phyloP scores from a whole-genome alignment of 2,329 filamentous ascomycete genomes.

The Colletotrichum sp. region DNA sequence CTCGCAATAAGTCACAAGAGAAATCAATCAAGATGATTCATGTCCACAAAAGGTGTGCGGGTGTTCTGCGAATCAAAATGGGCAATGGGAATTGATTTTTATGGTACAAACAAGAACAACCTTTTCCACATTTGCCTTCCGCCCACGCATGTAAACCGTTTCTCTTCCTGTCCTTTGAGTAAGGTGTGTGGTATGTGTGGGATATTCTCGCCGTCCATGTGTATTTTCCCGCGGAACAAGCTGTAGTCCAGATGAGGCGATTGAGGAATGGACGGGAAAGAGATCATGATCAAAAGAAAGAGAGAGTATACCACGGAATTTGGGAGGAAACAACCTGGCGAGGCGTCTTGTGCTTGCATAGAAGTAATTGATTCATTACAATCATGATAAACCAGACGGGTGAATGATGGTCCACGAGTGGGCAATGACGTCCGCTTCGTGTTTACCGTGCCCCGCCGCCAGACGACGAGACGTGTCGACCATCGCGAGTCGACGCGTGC shows the following conservation, averaged over 20 bases:
- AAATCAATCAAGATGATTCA: conserved; percentile 22
- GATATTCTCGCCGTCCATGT: neutral
- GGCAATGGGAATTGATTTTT: conserved; percentile 9
- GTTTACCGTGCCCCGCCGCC: neutral
- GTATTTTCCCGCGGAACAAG: neutral
- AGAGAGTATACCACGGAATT: neutral
- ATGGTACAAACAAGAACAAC: conserved; percentile 21
- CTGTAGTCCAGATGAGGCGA: conserved; percentile 10
- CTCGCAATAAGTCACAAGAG: conserved; percentile 20
- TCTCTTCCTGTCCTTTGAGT: neutral
- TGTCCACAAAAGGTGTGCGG: conserved; percentile 6
- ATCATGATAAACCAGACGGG: neutral
- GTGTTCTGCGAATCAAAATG: neutral
- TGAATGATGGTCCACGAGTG: neutral
- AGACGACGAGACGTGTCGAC: neutral
- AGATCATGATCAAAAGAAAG: neutral
- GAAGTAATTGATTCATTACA: neutral
- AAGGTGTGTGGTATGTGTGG: neutral
- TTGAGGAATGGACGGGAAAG: neutral
- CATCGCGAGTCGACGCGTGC: conserved; percentile 1
- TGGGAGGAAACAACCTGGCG: conserved; percentile 1
- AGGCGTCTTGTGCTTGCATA: conserved; percentile 17
- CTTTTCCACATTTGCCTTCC: neutral
- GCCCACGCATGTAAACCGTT: neutral
- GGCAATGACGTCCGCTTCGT: neutral